Evolutionary conservation across 2,329 filamentous ascomycete genomes (phyloP), one percentile per base, ranked within the genome.

Genomic region (Aspergillus texensis): DNA sequence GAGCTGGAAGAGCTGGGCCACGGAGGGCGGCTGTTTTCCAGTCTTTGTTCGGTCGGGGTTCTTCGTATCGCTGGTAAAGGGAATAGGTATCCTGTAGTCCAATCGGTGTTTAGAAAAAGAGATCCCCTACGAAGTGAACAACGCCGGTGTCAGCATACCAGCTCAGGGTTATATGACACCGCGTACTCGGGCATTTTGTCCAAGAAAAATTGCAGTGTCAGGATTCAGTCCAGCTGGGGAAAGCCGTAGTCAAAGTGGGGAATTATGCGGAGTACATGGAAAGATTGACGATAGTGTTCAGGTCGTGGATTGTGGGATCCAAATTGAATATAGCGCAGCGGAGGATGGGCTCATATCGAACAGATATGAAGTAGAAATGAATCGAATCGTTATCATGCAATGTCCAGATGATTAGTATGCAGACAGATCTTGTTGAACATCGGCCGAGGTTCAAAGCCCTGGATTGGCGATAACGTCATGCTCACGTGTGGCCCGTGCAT

Each of bases 1-100:
- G 81, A 39, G 92, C 91, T 57, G 91, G 90, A 5, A 95, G 78
- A 0, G 82, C 82, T 26, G 77, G 77, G 1, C 78, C 77, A 3
- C 71, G 71, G 34, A 78, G 67, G n/a, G 73, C 73, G 26, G 70
- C 70, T 21, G 72, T 62, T 63, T 71, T 75, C 72, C 71, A 77
- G 61, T 75, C 71, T 43, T 68, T 72, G 54, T 72, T 70, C 1
- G 70, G 68, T 24, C 68, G 70, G 9, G 68, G 64, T 53, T 75
- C 69, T 64, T 79, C 75, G 61, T 80, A 77, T 64, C 77, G 72
- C 65, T 80, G 78, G 63, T 81, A 82, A 57, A 81, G 74, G 62
- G 81, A 78, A 66, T 80, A 81, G 28, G 76, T 75, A 62, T 81
- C 79, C 79, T 80, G 48, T 24, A 9, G 12, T 12, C 2, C 24